A percentile compares a stretch with the other conserved stretches of the same genome.
Evolutionary conservation across 2,329 filamentous ascomycete species (phyloP).

Genomic region (Arthrobotrys sphaeroides): DNA sequence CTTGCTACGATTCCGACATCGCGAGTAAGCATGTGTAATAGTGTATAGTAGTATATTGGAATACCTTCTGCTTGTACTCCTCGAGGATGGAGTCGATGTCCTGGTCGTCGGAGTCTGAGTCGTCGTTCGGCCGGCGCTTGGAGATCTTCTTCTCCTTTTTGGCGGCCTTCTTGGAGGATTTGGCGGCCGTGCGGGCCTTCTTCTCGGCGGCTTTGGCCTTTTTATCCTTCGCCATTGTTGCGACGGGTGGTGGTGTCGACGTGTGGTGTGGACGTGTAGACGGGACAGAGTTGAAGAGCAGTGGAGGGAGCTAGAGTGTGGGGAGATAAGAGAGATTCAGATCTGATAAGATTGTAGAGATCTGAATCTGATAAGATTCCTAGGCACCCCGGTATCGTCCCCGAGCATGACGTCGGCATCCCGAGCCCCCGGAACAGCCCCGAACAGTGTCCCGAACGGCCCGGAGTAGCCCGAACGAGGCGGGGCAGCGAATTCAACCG

Average conservation of each 20-base stretch:
- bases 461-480: too few species aligned
- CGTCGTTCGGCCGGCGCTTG: conserved; percentile 70
- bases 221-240: conserved; percentile 57
- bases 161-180: conserved; percentile 61
- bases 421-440: too few species aligned
- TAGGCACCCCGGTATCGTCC: too few species aligned
- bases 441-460: too few species aligned
- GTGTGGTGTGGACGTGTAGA: too few species aligned
- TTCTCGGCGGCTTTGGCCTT: conserved; percentile 67
- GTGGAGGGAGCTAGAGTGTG: too few species aligned
- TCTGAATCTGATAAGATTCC: too few species aligned
- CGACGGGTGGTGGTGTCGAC: background rate
- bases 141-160: conserved; percentile 87
- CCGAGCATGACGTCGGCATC: too few species aligned
- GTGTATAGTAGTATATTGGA: background rate
- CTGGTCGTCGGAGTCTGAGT: conserved; percentile 89
- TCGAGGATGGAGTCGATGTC: conserved; percentile 93
- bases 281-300: too few species aligned
- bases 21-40: background rate
- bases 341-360: too few species aligned
- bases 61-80: conserved; percentile 79
- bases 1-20: conserved; percentile 70
- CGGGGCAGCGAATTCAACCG: too few species aligned
- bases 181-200: conserved; percentile 59
- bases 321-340: too few species aligned